phyloP scores from a whole-genome alignment of 2,329 filamentous ascomycete genomes.

The Lasiodiplodia theobromae region DNA sequence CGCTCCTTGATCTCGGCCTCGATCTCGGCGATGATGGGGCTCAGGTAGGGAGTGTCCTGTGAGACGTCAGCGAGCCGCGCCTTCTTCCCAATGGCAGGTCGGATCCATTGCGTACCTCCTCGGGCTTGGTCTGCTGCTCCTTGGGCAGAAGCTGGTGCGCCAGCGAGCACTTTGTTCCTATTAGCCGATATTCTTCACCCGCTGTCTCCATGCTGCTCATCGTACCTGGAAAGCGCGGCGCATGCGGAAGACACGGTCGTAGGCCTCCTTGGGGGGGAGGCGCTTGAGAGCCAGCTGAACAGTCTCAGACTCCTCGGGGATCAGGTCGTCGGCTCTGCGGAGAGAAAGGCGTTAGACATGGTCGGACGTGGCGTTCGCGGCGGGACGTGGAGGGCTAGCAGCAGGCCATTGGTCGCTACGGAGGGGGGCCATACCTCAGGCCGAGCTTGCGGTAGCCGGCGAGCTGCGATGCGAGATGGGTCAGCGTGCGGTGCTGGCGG shows the following conservation, averaged over 20 bases:
- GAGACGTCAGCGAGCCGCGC: conserved; percentile 33
- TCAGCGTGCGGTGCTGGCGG: conserved; percentile 24
- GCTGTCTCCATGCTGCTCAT: not conserved
- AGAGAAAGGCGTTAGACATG: conserved; percentile 40
- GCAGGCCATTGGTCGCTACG: conserved; percentile 10
- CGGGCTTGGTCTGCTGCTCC: conserved; percentile 71
- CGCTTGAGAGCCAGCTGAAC: conserved; percentile 90
- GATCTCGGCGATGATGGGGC: conserved; percentile 72
- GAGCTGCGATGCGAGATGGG: conserved; percentile 50
- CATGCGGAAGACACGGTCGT: conserved; percentile 97
- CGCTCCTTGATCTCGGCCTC: conserved; percentile 72
- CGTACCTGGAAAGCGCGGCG: conserved; percentile 89
- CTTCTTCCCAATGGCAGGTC: not conserved
- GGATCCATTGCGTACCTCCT: conserved; percentile 60
- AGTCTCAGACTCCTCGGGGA: conserved; percentile 87
- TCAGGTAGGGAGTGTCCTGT: conserved; percentile 72
- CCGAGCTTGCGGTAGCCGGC: conserved; percentile 93
- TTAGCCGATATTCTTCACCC: conserved; percentile 23
- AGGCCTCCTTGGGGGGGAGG: conserved; percentile 86
- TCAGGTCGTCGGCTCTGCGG: conserved; percentile 87
- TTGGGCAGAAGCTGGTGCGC: conserved; percentile 70
- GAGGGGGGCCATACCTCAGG: conserved; percentile 70
- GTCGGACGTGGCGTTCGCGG: not conserved
- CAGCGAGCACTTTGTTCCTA: conserved; percentile 65
- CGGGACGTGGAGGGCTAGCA: conserved; percentile 8